Evolutionary conservation across 495 filamentous ascomycete genomes (phyloP), one percentile per base, ranked within the genome.

Genomic region (Neurospora sp.): DNA sequence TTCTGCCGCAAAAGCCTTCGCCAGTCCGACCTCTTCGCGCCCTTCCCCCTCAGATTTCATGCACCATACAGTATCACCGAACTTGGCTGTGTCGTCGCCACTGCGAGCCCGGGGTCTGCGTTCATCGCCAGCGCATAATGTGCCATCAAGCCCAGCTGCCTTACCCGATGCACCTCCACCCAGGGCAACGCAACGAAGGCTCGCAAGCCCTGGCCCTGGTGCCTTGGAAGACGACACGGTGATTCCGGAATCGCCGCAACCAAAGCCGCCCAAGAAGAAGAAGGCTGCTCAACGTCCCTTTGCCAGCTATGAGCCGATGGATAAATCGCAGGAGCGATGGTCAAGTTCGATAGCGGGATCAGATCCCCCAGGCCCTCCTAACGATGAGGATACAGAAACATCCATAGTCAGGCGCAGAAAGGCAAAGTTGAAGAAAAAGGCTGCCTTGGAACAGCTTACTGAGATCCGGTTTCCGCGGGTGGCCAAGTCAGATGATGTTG

Each of bases 11-110:
- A 84, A 82, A 69, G 54, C 54, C 27, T 74, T 78, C 37, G 77
- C 75, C 39, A 87, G 85, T 72, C 85, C 85, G 16, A 86, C 85
- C 18, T 86, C 84, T 5, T 87, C 85, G 4, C 82, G 85, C 3
- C 85, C 85, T 0, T 87, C 85, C 1, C 84, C 84, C 0, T 76
- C 83, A 46, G 75, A 82, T 9, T 83, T 84, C 38, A 73, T 73
- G 27, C 77, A 77, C 2, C 82, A 82, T 37, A 72, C 77, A 0
- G 82, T 82, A 11, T 85, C 83, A 16, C 79, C 83, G 5, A 82
- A 84, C 38, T 76, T 75, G 27, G 71, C 77, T 48, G 74, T 78
- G 20, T 85, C 84, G 6, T 87, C 85, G 1, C 85, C 85, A 0
- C 74, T 85, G 9, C 85, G 84, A 74, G 74, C 81, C 62, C 83